Conservation (phyloP, 495 filamentous ascomycete genomes). For the Elasticomyces elasticus region DNA sequence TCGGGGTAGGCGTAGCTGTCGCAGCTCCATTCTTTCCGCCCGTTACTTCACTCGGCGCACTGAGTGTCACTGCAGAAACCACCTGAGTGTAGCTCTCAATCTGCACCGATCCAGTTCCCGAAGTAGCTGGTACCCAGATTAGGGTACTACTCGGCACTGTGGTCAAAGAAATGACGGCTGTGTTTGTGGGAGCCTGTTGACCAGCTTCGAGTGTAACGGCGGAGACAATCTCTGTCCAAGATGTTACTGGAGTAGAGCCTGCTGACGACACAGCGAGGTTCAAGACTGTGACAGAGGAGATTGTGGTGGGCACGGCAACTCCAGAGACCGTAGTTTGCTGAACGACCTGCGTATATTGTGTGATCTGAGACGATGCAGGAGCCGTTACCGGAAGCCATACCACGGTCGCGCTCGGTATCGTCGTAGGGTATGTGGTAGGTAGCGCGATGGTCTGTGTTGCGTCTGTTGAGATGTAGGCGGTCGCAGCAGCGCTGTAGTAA, state of each 20-base stretch:
- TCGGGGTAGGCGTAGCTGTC: background rate
- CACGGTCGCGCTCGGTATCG: background rate
- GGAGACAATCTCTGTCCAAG: background rate
- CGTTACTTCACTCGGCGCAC: background rate
- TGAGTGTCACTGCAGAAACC: background rate
- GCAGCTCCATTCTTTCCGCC: background rate
- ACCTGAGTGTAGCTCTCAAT: background rate
- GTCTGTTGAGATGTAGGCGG: background rate
- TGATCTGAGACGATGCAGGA: background rate
- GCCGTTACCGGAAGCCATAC: background rate
- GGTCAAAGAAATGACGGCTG: background rate
- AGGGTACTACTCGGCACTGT: background rate
- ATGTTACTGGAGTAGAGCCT: background rate
- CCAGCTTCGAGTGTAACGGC: background rate
- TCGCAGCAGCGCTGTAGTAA: background rate
- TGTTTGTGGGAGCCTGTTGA: too few species aligned
- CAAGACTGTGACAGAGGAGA: background rate
- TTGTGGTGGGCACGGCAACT: background rate
- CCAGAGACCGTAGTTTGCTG: background rate
- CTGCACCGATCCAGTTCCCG: background rate
- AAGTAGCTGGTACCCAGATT: background rate
- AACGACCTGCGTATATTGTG: background rate
- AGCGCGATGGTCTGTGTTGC: conserved; percentile 1
- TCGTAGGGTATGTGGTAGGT: background rate
- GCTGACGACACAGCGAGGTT: background rate